Base-by-base conservation (phyloP, 2,329 filamentous ascomycete genomes). In the Aaosphaeria arxii region DNA sequence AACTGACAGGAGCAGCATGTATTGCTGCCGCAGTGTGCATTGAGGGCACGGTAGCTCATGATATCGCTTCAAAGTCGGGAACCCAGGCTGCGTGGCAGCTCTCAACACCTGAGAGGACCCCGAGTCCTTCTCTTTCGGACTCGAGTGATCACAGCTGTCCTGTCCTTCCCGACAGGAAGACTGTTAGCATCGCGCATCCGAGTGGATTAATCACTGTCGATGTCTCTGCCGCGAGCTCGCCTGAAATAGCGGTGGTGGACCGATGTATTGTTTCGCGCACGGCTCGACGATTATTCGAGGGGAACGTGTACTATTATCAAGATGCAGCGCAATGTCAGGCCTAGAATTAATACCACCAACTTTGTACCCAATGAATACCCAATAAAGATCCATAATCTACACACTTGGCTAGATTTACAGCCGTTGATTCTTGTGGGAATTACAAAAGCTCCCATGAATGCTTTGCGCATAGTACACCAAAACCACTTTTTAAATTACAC, bases 1-100 rank as follows among this genome's bases (percentile, higher is more conserved):
- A 67, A 43, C 54, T 67, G n/a, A 67, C 63, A 6, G 64, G 64
- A 3, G 64, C 64, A 6, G 64, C 64, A 7, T 67, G 62, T 43
- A 43, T 67, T 11, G 62, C 52, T 5, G 56, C 62, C 11, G 63
- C 63, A 6, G 58, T 57, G 7, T 66, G 62, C 41, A 59, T 61
- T 11, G 50, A 61, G 29, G 64, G 60, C 24, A 66, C 62, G 3
- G 48, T 66, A 1, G 62, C 62, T 7, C 53, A 64, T 29, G 17
- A 41, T 11, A 24, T 9, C 17, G 11, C 11, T 11, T 41, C 39
- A 41, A 24, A 4, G 4, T 41, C 17, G 9, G 17, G 17, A 2
- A 24, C 17, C 17, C 17, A 24, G 17, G 17, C 17, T 24, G 17
- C 17, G 17, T 24, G 17, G 17, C 17, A 24, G 17, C 17, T 24